These are phyloP conservation scores for Neospermospora avenae DNA, from an alignment of 2,329 filamentous ascomycete genomes.

Conservation along the genomic window DNA sequence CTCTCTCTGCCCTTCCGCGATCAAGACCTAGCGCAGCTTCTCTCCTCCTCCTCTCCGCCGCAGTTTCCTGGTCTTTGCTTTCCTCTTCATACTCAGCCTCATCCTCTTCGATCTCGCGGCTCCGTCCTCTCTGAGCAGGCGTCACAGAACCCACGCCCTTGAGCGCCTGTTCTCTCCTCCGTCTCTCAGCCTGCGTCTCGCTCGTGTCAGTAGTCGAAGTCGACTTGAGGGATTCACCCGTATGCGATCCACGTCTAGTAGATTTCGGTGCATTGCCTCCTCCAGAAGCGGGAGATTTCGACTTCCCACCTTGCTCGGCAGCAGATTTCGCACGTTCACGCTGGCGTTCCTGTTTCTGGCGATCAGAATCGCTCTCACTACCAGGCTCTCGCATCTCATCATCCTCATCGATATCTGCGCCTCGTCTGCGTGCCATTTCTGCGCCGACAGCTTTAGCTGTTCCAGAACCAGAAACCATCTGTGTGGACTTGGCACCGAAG, in stretches of 20 bases:
- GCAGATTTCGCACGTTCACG: neutral
- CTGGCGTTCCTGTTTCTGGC: neutral
- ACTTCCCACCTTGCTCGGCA: neutral
- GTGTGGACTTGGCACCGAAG: slow-evolving; percentile 38
- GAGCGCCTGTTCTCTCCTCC: slow-evolving; percentile 56
- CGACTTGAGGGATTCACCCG: neutral
- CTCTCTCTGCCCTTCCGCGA: slow-evolving; percentile 13
- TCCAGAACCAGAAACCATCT: slow-evolving; percentile 12
- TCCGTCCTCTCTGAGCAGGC: slow-evolving; percentile 15
- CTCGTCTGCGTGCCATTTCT: slow-evolving; percentile 21
- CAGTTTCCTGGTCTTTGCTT: slow-evolving; percentile 52
- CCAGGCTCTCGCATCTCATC: slow-evolving; percentile 2
- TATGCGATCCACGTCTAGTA: neutral
- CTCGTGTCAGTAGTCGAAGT: slow-evolving; percentile 31
- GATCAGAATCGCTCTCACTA: slow-evolving; percentile 25
- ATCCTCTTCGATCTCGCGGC: slow-evolving; percentile 1
- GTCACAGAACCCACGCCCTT: slow-evolving; percentile 42
- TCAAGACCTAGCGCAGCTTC: slow-evolving; percentile 64
- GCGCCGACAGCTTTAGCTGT: slow-evolving; percentile 21
- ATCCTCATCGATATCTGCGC: slow-evolving; percentile 13
- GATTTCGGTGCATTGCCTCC: neutral
- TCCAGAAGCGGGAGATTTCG: neutral
- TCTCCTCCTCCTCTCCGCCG: slow-evolving; percentile 69
- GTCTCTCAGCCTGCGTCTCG: slow-evolving; percentile 69
- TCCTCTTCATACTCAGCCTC: slow-evolving; percentile 35